These are phyloP conservation scores for Solanum chacoense DNA, from an alignment of 305 asterid genomes.

Conservation along the genomic window DNA sequence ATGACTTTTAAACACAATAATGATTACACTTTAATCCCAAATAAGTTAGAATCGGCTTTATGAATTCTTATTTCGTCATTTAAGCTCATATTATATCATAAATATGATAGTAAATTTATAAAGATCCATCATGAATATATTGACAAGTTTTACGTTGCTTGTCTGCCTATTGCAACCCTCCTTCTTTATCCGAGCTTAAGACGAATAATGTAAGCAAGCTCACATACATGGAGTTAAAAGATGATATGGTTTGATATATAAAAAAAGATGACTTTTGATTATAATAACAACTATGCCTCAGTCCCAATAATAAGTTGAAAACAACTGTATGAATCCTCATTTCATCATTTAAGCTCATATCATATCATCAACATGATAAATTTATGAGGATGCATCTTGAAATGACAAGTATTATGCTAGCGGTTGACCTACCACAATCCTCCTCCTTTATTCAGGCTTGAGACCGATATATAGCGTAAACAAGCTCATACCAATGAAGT, in stretches of 20 bases:
- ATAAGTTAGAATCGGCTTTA: neutral
- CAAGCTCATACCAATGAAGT: neutral
- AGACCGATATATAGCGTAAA: neutral
- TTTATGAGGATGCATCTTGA: neutral
- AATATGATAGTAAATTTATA: neutral
- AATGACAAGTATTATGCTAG: neutral
- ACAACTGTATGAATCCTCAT: neutral
- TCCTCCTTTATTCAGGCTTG: neutral
- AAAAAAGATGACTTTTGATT: neutral
- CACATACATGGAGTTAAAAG: rapidly evolving
- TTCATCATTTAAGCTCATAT: neutral
- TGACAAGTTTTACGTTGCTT: neutral
- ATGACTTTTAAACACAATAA: neutral
- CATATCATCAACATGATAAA: neutral
- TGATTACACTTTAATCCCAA: neutral
- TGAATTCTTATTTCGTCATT: neutral
- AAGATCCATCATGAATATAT: neutral
- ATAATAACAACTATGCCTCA: neutral
- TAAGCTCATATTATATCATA: neutral
- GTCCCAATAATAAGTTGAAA: neutral
- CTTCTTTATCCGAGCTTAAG: neutral
- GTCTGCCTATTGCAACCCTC: rapidly evolving
- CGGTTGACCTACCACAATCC: neutral
- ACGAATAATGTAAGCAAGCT: neutral
- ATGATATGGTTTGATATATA: neutral